A percentile compares a stretch with the other conserved stretches of the same genome.
phyloP scores from a whole-genome alignment of 768 basidiomycete species.

The Boletus reticuloceps region DNA sequence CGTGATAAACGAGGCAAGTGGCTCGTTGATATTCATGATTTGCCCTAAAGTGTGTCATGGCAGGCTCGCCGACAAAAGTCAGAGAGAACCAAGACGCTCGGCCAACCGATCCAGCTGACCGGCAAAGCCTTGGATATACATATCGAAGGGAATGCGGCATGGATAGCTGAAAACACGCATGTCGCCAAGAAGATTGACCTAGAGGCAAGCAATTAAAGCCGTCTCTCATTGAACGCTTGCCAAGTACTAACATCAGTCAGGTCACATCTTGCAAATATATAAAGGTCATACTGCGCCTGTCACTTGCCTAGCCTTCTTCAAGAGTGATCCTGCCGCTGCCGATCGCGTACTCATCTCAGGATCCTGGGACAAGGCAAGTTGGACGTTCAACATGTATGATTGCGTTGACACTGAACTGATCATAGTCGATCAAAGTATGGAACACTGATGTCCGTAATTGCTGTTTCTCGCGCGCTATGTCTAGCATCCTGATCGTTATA shows the following conservation, averaged over 20 bases:
- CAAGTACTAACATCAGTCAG: conserved; percentile 52
- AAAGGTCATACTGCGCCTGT: conserved; percentile 89
- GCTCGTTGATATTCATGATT: neutral
- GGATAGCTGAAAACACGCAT: conserved; percentile 87
- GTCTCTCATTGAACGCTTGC: conserved; percentile 5
- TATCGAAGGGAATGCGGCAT: conserved; percentile 63
- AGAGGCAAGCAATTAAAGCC: conserved; percentile 47
- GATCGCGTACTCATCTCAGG: conserved; percentile 73
- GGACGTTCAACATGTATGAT: neutral
- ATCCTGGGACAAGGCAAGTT: conserved; percentile 85
- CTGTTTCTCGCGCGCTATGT: neutral
- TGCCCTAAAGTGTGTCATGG: neutral
- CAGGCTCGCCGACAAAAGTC: conserved; percentile 76
- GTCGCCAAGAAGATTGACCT: conserved; percentile 72
- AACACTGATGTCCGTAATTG: conserved; percentile 56
- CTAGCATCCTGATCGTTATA: conserved; percentile 31
- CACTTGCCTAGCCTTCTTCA: conserved; percentile 72
- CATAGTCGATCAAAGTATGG: conserved; percentile 86
- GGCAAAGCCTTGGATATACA: conserved; percentile 75
- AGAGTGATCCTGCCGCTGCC: conserved; percentile 37
- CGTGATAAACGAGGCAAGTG: conserved; percentile 27
- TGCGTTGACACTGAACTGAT: conserved; percentile 8
- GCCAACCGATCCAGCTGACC: conserved; percentile 72
- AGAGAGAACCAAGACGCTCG: conserved; percentile 64
- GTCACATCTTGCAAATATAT: conserved; percentile 72